phyloP scores from a whole-genome alignment of 257 asterid genomes.

The Solanum appendiculatum region DNA sequence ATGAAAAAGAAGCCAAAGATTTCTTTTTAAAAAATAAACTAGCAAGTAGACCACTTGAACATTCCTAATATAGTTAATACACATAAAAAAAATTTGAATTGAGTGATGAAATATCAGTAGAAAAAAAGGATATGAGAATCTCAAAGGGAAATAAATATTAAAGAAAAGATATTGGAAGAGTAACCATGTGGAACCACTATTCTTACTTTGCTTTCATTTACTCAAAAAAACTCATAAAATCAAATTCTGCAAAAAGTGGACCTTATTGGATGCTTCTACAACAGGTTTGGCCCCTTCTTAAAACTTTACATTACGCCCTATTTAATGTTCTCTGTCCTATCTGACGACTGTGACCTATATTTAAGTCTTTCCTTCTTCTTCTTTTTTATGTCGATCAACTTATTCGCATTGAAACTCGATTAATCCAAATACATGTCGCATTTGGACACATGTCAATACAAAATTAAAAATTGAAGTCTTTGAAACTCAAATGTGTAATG shows the following conservation, averaged over 20 bases:
- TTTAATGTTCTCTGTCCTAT: background rate
- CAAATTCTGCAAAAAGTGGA: conserved; percentile 8
- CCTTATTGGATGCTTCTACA: conserved; percentile 12
- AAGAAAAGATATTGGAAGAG: conserved; percentile 5
- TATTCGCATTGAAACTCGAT: background rate
- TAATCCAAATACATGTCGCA: rapidly evolving
- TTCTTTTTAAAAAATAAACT: background rate
- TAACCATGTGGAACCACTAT: conserved; percentile 19
- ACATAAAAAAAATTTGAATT: background rate
- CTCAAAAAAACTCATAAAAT: background rate
- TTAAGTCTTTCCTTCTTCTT: background rate
- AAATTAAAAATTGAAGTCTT: background rate
- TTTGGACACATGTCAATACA: background rate
- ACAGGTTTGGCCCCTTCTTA: background rate
- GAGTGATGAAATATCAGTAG: background rate
- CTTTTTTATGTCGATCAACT: rapidly evolving
- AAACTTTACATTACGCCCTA: background rate
- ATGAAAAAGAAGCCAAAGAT: background rate
- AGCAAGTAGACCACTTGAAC: background rate
- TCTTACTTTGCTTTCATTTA: background rate
- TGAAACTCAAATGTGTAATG: background rate
- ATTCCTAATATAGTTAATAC: background rate
- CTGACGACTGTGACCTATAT: background rate
- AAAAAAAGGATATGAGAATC: background rate
- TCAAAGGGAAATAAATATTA: background rate